phyloP scores from a whole-genome alignment of 2,329 filamentous ascomycete genomes.

The Colletotrichum sp. region DNA sequence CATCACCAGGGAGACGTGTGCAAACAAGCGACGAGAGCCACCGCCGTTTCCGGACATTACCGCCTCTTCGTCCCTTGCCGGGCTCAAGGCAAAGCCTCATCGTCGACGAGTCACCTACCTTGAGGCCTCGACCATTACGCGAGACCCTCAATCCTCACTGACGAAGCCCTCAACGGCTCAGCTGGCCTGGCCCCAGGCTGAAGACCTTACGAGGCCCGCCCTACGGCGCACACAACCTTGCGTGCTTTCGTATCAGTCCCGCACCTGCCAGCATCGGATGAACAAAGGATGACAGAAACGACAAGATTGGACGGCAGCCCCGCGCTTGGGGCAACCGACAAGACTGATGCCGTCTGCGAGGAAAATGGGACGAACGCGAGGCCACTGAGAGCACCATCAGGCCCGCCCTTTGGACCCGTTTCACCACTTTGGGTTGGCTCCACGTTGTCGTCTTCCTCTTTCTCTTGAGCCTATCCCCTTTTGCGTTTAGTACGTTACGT shows the following conservation, averaged over 20 bases:
- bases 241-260: neutral
- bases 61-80: neutral
- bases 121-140: neutral
- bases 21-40: neutral
- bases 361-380: neutral
- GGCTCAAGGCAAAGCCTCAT: neutral
- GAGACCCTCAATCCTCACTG: neutral
- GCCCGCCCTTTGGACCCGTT: conserved; percentile 1
- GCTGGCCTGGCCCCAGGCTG: neutral
- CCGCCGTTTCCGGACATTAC: neutral
- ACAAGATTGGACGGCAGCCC: conserved; percentile 8
- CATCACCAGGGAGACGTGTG: neutral
- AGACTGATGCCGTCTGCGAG: conserved; percentile 1
- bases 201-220: neutral
- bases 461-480: neutral
- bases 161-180: conserved; percentile 1
- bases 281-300: conserved; percentile 4
- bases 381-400: neutral
- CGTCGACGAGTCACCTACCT: conserved; percentile 10
- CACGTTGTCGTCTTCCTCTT: neutral
- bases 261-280: conserved; percentile 4
- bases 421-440: conserved; percentile 14
- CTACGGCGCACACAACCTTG: neutral
- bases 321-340: conserved; percentile 3
- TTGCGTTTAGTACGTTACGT: conserved; percentile 15